Evolutionary conservation across 192 early-diverging fungal genomes (phyloP), one percentile per base, ranked within the genome.

Genomic region (Entrophospora sp.): DNA sequence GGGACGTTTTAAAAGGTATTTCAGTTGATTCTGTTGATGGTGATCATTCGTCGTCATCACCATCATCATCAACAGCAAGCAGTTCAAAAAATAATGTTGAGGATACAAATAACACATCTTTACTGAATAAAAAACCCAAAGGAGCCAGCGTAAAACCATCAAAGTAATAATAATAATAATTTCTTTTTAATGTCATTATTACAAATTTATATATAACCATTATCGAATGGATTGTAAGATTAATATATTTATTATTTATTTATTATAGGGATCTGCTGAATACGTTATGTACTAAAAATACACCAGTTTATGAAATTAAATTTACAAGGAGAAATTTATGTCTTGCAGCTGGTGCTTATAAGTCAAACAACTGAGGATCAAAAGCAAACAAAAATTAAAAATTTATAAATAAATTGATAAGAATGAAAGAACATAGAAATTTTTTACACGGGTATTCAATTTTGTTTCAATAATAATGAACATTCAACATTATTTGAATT

Each of bases 231-330:
- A 40, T 14, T 40, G 7, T 52, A n/a, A 52, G 8, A 52, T 5
- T 52, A 52, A 24, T 5, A 1, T 16, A 22, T 25, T 2, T 20
- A 24, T 52, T 52, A 1, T 22, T 25, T 3, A 24, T 16, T 12
- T 25, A 5, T 30, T 30, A 28, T 52, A 77, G 81, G 4, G 81
- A 85, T 42, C 81, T 86, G 49, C 66, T 95, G 18, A 82, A 78
- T 3, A 83, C 88, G 0, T 96, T 88, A 74, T 83, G 83, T 12
- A 98, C 96, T 1, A 96, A 96, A 74, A 81, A 81, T 69, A 98
- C 96, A 35, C 93, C 96, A 0, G 84, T 95, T 18, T 91, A 90
- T 71, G 81, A 82, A n/a, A n/a, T n/a, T n/a, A n/a, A n/a, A n/a
- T n/a, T n/a, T n/a, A n/a, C n/a, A n/a, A n/a, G n/a, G n/a, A 51